Evolutionary conservation across 208 protist genomes (phyloP), one percentile per base, ranked within the genome.

Genomic region (Wallacemonas rigidus): DNA sequence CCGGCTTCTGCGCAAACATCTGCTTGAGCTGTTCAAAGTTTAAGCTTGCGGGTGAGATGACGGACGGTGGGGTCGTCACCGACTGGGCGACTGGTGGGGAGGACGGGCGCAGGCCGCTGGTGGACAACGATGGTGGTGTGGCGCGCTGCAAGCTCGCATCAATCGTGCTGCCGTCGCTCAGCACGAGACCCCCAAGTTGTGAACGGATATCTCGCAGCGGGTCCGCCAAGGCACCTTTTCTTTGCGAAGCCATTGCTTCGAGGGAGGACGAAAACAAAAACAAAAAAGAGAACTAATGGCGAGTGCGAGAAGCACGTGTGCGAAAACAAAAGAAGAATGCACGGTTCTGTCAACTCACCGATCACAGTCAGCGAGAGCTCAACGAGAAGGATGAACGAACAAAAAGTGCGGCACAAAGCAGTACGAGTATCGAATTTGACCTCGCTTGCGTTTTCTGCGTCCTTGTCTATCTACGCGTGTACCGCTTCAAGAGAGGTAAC

Each of bases 171-270:
- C 85, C 85, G 57, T 87, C 76, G 53, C 79, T 85, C 14, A 89
- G 76, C 8, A 76, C 73, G 51, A 89, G 76, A 36, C 75, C 69
- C 5, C 77, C 76, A 39, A 89, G 79, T 63, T 87, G 81, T 11
- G 51, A 74, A 44, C 81, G 56, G 11, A 89, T 63, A 65, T 77
- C 67, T 54, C 62, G 14, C 45, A 40, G 50, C 4, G 38, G 41
- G 36, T 67, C 45, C 35, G 47, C 9, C 6, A 48, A 45, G 36
- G 38, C 36, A 15, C 41, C 43, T 12, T 71, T 71, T 4, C 38
- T 6, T 45, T 71, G 48, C 1, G 36, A 51, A 17, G 26, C 3
- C 53, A 71, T 69, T 6, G 40, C 26, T 48, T 38, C 44, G 64
- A 58, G 40, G 38, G 7, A 56, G 47, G 72, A 48, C 43, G 50